Conservation (phyloP, 345 rosid species). For the Cardiospermum halicacabum region DNA sequence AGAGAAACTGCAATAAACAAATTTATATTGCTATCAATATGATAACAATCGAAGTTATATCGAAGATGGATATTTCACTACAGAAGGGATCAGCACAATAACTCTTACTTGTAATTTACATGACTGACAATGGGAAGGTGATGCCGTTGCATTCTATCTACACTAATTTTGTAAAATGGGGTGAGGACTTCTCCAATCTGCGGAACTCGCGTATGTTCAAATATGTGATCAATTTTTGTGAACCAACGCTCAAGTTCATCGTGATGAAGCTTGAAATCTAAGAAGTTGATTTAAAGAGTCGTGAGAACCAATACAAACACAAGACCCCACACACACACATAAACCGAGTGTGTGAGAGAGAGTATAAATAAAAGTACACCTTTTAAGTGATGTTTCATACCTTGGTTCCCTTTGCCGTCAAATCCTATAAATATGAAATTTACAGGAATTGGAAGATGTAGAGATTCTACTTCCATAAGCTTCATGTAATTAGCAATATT, state of each 20-base stretch:
- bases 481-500: slow-evolving; percentile 78
- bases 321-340: background rate
- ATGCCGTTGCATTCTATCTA: slow-evolving; percentile 54
- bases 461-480: slow-evolving; percentile 85
- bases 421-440: slow-evolving; percentile 94
- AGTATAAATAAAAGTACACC: background rate
- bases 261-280: slow-evolving; percentile 74
- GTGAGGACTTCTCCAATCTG: slow-evolving; percentile 63
- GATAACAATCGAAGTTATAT: background rate
- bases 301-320: slow-evolving; percentile 10
- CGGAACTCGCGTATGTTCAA: slow-evolving; percentile 84
- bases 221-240: slow-evolving; percentile 81
- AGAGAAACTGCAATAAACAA: slow-evolving; percentile 59
- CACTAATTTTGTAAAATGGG: slow-evolving; percentile 62
- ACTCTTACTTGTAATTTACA: slow-evolving; percentile 71
- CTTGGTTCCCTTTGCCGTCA: slow-evolving; percentile 96
- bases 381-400: slow-evolving; percentile 29
- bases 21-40: slow-evolving; percentile 5
- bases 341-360: no score
- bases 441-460: slow-evolving; percentile 87
- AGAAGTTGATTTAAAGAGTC: slow-evolving; percentile 12
- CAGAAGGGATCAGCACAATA: slow-evolving; percentile 7
- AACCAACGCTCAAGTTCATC: slow-evolving; percentile 98
- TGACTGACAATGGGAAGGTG: slow-evolving; percentile 81
- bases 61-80: background rate